A percentile compares a stretch with the other conserved stretches of the same genome.
phyloP scores from a whole-genome alignment of 2,329 filamentous ascomycete genomes.

The Cercospora sp. region DNA sequence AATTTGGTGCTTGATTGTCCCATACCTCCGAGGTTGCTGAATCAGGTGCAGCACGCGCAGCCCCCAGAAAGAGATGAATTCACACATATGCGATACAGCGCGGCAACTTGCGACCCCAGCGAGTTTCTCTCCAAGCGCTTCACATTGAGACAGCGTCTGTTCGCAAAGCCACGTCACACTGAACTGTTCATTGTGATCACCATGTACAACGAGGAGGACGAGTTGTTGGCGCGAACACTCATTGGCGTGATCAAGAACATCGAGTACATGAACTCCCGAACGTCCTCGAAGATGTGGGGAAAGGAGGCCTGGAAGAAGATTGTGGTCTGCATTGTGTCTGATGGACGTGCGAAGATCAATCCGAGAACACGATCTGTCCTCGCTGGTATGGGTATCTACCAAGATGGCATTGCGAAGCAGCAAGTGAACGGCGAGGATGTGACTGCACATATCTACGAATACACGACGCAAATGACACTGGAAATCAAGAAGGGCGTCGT shows the following conservation, averaged over 20 bases:
- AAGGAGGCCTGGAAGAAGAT: constrained; percentile 99
- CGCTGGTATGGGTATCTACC: constrained; percentile 92
- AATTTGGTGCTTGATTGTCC: constrained; percentile 97
- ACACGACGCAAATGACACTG: constrained; percentile 82
- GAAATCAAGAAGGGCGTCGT: constrained; percentile 90
- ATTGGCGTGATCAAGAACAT: constrained; percentile 98
- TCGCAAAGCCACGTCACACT: constrained; percentile 87
- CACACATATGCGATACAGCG: constrained; percentile 89
- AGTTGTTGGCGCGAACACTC: constrained; percentile 93
- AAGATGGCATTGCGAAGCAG: constrained; percentile 97
- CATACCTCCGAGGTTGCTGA: constrained; percentile 82
- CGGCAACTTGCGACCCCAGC: constrained; percentile 88
- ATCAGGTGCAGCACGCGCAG: constrained; percentile 80
- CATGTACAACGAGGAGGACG: constrained; percentile 99
- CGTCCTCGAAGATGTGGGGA: constrained; percentile 95
- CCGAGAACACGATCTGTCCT: constrained; percentile 83
- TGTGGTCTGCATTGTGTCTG: constrained; percentile 94
- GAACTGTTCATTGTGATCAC: constrained; percentile 96
- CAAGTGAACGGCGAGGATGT: constrained; percentile 96
- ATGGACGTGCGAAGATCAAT: constrained; percentile 97
- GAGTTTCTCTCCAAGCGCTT: constrained; percentile 89
- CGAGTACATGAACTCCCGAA: constrained; percentile 93
- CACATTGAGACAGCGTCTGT: constrained; percentile 85
- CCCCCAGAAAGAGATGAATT: constrained; percentile 82
- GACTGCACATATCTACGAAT: constrained; percentile 94